Evolutionary conservation across 768 basidiomycete species (phyloP).

Genomic region (Lyophyllum shimeji): DNA sequence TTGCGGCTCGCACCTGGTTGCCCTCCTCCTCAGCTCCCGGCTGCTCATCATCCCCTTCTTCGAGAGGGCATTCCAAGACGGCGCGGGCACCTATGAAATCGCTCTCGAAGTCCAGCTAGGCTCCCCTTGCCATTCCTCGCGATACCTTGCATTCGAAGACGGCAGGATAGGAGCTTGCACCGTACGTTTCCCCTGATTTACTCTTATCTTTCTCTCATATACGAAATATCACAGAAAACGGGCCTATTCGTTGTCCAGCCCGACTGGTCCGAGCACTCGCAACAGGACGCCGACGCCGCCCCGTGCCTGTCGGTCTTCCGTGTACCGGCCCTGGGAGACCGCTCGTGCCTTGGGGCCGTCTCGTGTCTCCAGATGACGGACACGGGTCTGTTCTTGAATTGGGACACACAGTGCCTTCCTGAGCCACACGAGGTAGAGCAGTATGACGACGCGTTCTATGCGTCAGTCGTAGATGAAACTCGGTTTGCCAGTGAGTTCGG

Average conservation of each 20-base stretch:
- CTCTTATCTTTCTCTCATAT: background rate
- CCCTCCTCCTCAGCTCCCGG: constrained; percentile 36
- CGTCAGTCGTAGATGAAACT: constrained; percentile 6
- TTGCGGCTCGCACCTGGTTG: constrained; percentile 48
- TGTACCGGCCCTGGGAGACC: constrained; percentile 29
- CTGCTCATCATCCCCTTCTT: constrained; percentile 44
- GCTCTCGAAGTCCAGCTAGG: constrained; percentile 42
- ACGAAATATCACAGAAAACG: constrained; percentile 22
- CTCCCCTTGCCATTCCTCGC: constrained; percentile 34
- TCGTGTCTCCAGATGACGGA: constrained; percentile 58
- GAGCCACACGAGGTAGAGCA: background rate
- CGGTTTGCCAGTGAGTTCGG: constrained; percentile 12
- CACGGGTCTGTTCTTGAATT: constrained; percentile 51
- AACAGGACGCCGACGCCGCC: background rate
- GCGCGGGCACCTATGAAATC: constrained; percentile 28
- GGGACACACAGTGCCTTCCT: constrained; percentile 24
- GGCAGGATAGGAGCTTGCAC: constrained; percentile 47
- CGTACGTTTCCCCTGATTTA: constrained; percentile 28
- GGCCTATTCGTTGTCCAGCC: constrained; percentile 33
- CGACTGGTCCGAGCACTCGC: constrained; percentile 13
- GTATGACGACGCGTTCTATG: constrained; percentile 7
- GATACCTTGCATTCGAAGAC: constrained; percentile 51
- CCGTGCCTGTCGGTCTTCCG: constrained; percentile 25
- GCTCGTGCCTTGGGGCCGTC: constrained; percentile 28
- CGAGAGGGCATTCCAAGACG: constrained; percentile 30